A percentile compares a stretch with the other conserved stretches of the same genome.
These are phyloP conservation scores for Boletellus emodensis DNA, from an alignment of 768 basidiomycete species.

Conservation along the genomic window DNA sequence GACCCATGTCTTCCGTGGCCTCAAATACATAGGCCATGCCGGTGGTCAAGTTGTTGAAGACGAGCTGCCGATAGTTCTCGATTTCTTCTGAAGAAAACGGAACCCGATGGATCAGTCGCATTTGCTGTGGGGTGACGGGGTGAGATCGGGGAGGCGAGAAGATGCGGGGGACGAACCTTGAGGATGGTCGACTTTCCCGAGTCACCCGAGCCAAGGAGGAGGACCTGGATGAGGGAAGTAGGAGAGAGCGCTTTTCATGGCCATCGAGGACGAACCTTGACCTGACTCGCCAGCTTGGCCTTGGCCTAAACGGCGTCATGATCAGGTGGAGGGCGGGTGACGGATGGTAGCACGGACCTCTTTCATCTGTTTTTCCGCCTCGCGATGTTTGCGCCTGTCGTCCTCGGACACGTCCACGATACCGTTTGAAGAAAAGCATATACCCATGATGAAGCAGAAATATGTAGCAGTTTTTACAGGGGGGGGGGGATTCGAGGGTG, in stretches of 20 bases:
- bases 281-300: slow-evolving; percentile 63
- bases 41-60: slow-evolving; percentile 87
- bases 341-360: slow-evolving; percentile 46
- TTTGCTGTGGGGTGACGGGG: slow-evolving; percentile 57
- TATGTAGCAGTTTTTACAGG: slow-evolving; percentile 5
- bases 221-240: slow-evolving; percentile 46
- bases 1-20: slow-evolving; percentile 85
- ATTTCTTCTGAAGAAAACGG: slow-evolving; percentile 80
- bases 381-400: slow-evolving; percentile 59
- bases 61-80: slow-evolving; percentile 86
- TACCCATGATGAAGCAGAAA: slow-evolving; percentile 52
- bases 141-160: neutral
- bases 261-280: slow-evolving; percentile 53
- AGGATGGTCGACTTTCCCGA: slow-evolving; percentile 91
- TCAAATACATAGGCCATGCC: slow-evolving; percentile 82
- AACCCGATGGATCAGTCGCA: slow-evolving; percentile 89
- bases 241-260: neutral
- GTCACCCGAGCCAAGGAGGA: slow-evolving; percentile 90
- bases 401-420: slow-evolving; percentile 62
- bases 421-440: slow-evolving; percentile 64
- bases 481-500: neutral
- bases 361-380: slow-evolving; percentile 73
- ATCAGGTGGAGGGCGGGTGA: too few relatives aligned
- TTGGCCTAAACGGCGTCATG: slow-evolving; percentile 52
- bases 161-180: slow-evolving; percentile 50